Evolutionary conservation across 23 red algal genomes (phyloP).

Genomic region (Gracilaria caudata): DNA sequence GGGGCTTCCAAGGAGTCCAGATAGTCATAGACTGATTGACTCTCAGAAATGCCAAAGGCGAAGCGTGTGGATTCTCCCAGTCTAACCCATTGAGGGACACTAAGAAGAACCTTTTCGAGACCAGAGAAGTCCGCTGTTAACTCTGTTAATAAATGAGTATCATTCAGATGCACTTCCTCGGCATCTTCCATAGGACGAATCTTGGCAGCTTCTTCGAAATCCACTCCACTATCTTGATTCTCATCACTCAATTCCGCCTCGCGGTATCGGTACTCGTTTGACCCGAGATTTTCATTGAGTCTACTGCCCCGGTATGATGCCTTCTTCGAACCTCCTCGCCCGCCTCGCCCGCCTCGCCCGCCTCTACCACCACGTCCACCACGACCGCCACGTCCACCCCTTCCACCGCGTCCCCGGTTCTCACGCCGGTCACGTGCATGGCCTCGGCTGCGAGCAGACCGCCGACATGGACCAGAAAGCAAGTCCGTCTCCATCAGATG

Average conservation of each 20-base stretch:
- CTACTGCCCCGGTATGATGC: background rate
- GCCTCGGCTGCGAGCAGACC: constrained; percentile 1
- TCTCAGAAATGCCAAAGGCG: constrained; percentile 15
- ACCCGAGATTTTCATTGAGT: background rate
- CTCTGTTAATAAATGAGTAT: constrained; percentile 4
- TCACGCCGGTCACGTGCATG: background rate
- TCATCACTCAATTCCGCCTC: background rate
- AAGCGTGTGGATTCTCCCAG: constrained; percentile 27
- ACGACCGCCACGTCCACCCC: constrained; percentile 3
- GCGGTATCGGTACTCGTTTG: constrained; percentile 25
- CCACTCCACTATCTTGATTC: constrained; percentile 5
- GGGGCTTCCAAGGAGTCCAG: constrained; percentile 4
- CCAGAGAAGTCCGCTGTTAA: constrained; percentile 26
- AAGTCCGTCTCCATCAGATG: constrained; percentile 1
- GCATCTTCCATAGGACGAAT: background rate
- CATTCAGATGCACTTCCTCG: background rate
- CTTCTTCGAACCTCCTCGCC: background rate
- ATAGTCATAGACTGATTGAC: constrained; percentile 16
- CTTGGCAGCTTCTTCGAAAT: constrained; percentile 32
- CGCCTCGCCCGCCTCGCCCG: background rate
- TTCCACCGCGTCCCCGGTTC: background rate
- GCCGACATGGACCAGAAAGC: constrained; percentile 25
- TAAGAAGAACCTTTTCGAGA: constrained; percentile 7
- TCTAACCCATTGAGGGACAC: constrained; percentile 20
- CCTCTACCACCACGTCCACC: background rate